Evolutionary conservation across 2,329 filamentous ascomycete species (phyloP).

Genomic region (Didymella exigua): DNA sequence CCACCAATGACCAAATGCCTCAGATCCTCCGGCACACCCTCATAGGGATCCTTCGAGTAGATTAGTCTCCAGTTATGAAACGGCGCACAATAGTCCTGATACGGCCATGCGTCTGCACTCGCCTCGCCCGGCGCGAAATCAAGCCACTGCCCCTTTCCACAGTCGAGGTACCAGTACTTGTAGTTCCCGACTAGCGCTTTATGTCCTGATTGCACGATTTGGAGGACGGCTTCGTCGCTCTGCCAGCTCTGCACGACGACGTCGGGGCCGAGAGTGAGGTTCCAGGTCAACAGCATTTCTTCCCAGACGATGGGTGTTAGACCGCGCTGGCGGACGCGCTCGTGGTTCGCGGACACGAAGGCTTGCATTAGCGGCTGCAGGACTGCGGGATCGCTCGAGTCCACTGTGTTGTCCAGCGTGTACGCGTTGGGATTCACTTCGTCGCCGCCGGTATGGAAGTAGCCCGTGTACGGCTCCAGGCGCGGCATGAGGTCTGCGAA

Average conservation of each 20-base stretch:
- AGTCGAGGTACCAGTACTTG: constrained; percentile 84
- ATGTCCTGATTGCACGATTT: constrained; percentile 67
- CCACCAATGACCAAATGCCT: constrained; percentile 77
- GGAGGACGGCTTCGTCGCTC: constrained; percentile 65
- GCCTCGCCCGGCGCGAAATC: constrained; percentile 65
- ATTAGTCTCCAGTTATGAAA: constrained; percentile 81
- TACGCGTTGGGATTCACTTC: constrained; percentile 82
- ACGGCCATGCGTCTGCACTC: constrained; percentile 65
- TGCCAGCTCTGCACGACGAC: constrained; percentile 82
- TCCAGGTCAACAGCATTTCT: constrained; percentile 81
- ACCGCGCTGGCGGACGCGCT: constrained; percentile 65
- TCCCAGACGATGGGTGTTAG: constrained; percentile 84
- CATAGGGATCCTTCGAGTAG: constrained; percentile 78
- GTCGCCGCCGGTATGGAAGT: constrained; percentile 89
- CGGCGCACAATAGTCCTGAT: constrained; percentile 80
- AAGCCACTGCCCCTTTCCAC: constrained; percentile 79
- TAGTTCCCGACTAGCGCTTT: constrained; percentile 77
- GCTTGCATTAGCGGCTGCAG: constrained; percentile 77
- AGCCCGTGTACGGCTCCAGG: constrained; percentile 64
- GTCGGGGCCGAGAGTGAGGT: constrained; percentile 71
- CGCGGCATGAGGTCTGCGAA: constrained; percentile 76
- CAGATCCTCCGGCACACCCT: constrained; percentile 62
- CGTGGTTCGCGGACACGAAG: constrained; percentile 74
- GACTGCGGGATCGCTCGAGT: constrained; percentile 67
- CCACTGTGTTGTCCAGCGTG: constrained; percentile 70